Percentiles rank a stretch among this genome's conserved stretches.
Conservation (phyloP, 169 alveolate genomes). For the Plasmodium ovale region DNA sequence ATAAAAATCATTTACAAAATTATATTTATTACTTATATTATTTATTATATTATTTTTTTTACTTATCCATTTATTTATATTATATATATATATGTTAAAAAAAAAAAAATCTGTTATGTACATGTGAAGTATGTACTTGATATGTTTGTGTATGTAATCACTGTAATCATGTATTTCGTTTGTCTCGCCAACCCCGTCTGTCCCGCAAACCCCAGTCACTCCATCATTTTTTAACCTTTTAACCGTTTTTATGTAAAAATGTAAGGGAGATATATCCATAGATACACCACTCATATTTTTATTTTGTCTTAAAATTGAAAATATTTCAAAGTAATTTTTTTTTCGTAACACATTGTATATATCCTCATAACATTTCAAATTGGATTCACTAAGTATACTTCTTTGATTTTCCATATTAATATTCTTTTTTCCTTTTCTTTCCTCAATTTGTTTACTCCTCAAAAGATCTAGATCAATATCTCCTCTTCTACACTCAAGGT, state of each 20-base stretch:
- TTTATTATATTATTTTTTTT: slow-evolving; percentile 32
- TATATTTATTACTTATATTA: slow-evolving; percentile 22
- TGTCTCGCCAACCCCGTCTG: too few relatives aligned
- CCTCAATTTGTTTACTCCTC: background rate
- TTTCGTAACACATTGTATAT: slow-evolving; percentile 18
- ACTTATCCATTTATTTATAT: slow-evolving; percentile 23
- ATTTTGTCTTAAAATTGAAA: slow-evolving; percentile 4
- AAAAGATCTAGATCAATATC: background rate
- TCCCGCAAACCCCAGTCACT: too few relatives aligned
- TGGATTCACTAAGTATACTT: background rate
- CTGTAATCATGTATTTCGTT: slow-evolving; percentile 46
- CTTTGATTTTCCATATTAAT: background rate
- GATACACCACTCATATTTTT: background rate
- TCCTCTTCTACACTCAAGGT: background rate
- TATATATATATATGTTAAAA: slow-evolving; percentile 24
- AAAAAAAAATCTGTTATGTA: slow-evolving; percentile 22
- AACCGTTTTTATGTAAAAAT: slow-evolving; percentile 14
- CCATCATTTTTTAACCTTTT: slow-evolving; percentile 46
- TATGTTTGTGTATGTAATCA: slow-evolving; percentile 29
- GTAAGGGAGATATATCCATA: slow-evolving; percentile 3
- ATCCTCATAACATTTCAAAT: background rate
- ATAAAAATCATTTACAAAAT: slow-evolving; percentile 45
- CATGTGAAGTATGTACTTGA: slow-evolving; percentile 2
- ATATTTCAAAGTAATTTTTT: slow-evolving; percentile 23
- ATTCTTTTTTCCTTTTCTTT: background rate